Conservation (phyloP, 2,329 filamentous ascomycete genomes). For the Fusarium sp. region DNA sequence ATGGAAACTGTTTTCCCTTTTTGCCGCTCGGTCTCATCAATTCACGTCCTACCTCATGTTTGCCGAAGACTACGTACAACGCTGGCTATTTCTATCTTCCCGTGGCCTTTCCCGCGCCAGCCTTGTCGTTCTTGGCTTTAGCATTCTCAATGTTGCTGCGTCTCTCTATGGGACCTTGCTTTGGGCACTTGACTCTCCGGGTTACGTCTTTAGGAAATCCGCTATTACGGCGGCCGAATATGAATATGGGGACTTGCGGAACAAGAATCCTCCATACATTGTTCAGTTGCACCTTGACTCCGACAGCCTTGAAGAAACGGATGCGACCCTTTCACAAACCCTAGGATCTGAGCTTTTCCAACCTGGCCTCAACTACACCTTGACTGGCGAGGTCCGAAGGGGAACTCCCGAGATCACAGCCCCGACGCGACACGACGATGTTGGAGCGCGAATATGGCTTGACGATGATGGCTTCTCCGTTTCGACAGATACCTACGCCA, state of each 20-base stretch:
- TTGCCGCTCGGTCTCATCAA: conserved; percentile 27
- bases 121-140: conserved; percentile 20
- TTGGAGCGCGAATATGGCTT: conserved; percentile 28
- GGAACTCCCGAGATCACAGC: not conserved
- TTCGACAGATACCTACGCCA: conserved; percentile 7
- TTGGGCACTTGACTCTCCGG: conserved; percentile 29
- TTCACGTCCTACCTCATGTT: conserved; percentile 38
- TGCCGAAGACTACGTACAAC: conserved; percentile 31
- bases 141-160: conserved; percentile 6
- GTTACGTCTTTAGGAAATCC: conserved; percentile 18
- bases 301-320: not conserved
- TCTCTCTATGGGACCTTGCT: conserved; percentile 31
- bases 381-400: conserved; percentile 14
- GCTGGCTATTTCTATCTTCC: conserved; percentile 15
- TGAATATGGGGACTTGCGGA: conserved; percentile 10
- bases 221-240: conserved; percentile 13
- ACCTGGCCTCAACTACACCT: conserved; percentile 23
- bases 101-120: conserved; percentile 17
- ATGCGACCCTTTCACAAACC: not conserved
- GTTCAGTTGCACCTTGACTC: conserved; percentile 9
- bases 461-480: conserved; percentile 20
- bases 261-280: conserved; percentile 17
- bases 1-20: conserved; percentile 24
- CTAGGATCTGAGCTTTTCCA: conserved; percentile 13
- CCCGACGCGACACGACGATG: not conserved